Conservation (phyloP, 345 rosid genomes). For the Lumnitzera littorea region DNA sequence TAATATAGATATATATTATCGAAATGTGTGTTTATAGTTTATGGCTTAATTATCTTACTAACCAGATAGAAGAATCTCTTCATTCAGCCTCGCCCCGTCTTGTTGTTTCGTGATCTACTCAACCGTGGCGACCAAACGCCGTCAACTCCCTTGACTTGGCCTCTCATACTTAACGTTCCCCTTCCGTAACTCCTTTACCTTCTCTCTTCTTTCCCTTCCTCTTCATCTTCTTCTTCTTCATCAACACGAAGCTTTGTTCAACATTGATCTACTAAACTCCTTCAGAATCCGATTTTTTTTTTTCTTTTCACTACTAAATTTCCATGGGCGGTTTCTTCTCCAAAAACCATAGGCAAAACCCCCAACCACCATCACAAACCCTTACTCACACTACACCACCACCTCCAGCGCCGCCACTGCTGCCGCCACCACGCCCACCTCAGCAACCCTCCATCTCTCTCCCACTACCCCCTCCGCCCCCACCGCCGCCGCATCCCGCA, state of each 20-base stretch:
- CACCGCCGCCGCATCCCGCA: constrained; percentile 1
- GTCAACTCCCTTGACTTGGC: neutral
- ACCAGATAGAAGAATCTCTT: too few species aligned
- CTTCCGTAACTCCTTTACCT: neutral
- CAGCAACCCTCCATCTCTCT: neutral
- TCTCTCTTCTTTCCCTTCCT: constrained; percentile 1
- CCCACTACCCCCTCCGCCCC: constrained; percentile 1
- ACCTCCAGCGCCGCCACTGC: neutral
- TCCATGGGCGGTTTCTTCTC: neutral
- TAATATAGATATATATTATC: too few species aligned
- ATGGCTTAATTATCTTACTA: too few species aligned
- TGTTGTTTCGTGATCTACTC: neutral
- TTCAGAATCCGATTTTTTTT: neutral
- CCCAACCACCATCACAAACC: constrained; percentile 1
- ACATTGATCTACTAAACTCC: neutral
- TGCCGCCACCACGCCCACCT: neutral
- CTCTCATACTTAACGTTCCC: too few species aligned
- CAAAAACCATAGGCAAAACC: neutral
- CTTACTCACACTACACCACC: constrained; percentile 1
- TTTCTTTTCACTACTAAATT: neutral
- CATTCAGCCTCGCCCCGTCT: too few species aligned
- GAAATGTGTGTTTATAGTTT: too few species aligned
- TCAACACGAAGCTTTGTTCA: neutral
- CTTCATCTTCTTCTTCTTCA: constrained; percentile 2
- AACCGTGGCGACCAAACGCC: constrained; percentile 23